These are phyloP conservation scores for Penicillium roqueforti DNA, from an alignment of 495 filamentous ascomycete species.

Conservation along the genomic window DNA sequence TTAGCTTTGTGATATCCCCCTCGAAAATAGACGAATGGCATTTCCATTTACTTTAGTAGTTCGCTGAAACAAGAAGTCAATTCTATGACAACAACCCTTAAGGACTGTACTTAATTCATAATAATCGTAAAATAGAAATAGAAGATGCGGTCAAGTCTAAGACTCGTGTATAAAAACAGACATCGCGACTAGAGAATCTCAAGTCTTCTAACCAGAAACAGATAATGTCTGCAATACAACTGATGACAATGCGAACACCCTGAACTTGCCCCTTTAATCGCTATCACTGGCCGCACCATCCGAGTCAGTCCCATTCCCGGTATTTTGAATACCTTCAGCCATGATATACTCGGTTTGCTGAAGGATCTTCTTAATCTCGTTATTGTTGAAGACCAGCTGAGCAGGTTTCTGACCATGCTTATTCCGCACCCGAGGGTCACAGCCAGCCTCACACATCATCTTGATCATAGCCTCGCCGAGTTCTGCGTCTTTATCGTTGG, in stretches of 20 bases:
- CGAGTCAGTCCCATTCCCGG: constrained; percentile 25
- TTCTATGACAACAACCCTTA: not conserved
- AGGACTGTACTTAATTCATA: constrained; percentile 5
- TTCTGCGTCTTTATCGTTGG: constrained; percentile 64
- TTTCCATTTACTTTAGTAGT: not conserved
- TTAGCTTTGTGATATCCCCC: constrained; percentile 6
- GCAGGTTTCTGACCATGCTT: constrained; percentile 44
- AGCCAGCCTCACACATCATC: constrained; percentile 92
- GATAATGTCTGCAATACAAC: not conserved
- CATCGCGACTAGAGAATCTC: not conserved
- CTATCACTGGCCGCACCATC: constrained; percentile 42
- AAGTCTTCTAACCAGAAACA: not conserved
- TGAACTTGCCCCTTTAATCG: constrained; percentile 25
- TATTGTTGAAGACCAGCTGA: constrained; percentile 53
- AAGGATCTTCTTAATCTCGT: constrained; percentile 60
- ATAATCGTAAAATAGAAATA: constrained; percentile 9
- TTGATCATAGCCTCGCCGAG: constrained; percentile 68
- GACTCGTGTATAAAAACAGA: not conserved
- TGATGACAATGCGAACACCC: not conserved
- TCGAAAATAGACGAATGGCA: constrained; percentile 8
- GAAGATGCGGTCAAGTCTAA: constrained; percentile 1
- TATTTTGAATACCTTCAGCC: constrained; percentile 38
- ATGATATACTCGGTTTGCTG: constrained; percentile 72
- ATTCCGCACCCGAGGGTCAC: constrained; percentile 58
- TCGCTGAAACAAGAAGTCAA: not conserved